Evolutionary conservation across 345 rosid genomes (phyloP), one percentile per base, ranked within the genome.

Genomic region (Citrus cavaleriei): DNA sequence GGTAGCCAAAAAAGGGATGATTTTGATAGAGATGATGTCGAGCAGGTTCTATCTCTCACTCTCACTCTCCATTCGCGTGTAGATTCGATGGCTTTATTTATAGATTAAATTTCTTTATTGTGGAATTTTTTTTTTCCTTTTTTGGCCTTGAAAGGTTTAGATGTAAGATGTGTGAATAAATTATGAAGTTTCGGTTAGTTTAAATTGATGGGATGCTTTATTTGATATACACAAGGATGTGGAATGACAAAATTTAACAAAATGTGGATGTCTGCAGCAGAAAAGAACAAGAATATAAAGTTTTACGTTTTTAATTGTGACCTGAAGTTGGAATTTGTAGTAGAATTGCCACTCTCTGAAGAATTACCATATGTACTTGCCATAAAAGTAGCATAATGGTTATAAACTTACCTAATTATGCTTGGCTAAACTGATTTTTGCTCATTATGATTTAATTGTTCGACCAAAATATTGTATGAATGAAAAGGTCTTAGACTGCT

Each of bases 11-110:
- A 87, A 16, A 88, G 99, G 32, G 98, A 91, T 75, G 99, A 95
- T 80, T 95, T 93, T 76, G 97, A 93, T 74, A 89, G 91, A 88
- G 99, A 95, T 83, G 98, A 95, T 73, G 97, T 95, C n/a, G 99
- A 95, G 79, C 98, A 95, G 99, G 98, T 95, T 65, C 77, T 25
- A 37, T 55, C 42, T 27, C 70, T 70, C 46, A 64, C 54, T 42
- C 37, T 19, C 3, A 40, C 46, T 37, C 5, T 58, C 10, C 51
- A 73, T 54, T 21, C 6, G 6, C 51, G 5, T 54, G 58, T 54
- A 18, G 21, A 18, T 54, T 16, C 1, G 57, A 51, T 51, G 22
- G 6, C 2, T 54, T 54, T 24, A 2, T 49, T 6, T 27, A 46
- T 27, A 34, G 24, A 66, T 66, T 35, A 35, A 35, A 35, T 66